Conservation (phyloP, 345 rosid genomes). For the Camelina neglecta region DNA sequence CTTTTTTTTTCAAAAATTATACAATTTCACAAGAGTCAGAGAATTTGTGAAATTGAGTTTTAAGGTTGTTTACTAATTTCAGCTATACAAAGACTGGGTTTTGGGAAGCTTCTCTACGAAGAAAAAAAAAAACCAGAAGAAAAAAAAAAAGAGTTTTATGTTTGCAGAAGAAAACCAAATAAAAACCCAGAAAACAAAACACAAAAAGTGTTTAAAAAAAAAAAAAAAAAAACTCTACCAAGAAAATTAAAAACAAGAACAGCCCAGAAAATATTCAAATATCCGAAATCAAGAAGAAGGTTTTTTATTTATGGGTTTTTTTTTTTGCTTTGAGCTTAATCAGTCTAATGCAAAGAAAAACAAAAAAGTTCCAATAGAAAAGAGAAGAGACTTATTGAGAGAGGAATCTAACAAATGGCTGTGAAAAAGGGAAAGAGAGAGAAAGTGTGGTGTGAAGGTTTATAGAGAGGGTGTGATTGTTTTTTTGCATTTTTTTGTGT, state of each 20-base stretch:
- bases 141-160: conserved; percentile 31
- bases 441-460: conserved; percentile 32
- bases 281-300: conserved; percentile 26
- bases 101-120: conserved; percentile 46
- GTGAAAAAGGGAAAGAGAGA: conserved; percentile 48
- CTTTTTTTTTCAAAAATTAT: conserved; percentile 1
- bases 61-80: conserved; percentile 31
- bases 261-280: conserved; percentile 29
- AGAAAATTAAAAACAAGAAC: conserved; percentile 25
- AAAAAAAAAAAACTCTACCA: conserved; percentile 3
- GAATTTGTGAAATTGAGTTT: conserved; percentile 22
- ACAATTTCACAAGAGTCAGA: neutral
- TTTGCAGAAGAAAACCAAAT: conserved; percentile 27
- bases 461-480: conserved; percentile 35
- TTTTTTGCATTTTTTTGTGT: neutral
- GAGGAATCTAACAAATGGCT: conserved; percentile 80
- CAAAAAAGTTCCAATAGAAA: conserved; percentile 52
- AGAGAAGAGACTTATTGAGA: conserved; percentile 48
- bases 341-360: conserved; percentile 41
- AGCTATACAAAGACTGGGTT: conserved; percentile 40
- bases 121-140: conserved; percentile 51
- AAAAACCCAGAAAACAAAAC: conserved; percentile 38
- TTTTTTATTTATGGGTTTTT: conserved; percentile 4
- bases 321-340: conserved; percentile 45
- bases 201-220: neutral